Base-by-base conservation (phyloP, 495 filamentous ascomycete species). In the Melanomma pulvis-pyrius region DNA sequence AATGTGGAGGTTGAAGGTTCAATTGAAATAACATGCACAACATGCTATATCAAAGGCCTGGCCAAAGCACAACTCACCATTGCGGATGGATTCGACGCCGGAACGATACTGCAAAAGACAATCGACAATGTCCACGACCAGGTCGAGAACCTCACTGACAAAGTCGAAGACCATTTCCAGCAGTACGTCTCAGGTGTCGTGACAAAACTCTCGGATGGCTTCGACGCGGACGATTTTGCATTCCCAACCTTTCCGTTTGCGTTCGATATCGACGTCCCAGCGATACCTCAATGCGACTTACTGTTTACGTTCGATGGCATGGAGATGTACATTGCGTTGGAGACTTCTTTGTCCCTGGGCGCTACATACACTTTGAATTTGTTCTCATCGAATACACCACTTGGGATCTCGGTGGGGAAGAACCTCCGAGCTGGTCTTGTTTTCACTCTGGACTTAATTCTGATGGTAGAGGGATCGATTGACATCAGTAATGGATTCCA, bases 401-500 rank as follows among this genome's bases (percentile, higher is more conserved):
- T 77, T 6, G 83, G 82, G 0, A 55, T 84, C 36, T 63, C 66
- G 0, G 60, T 80, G 4, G 71, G 36, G 2, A 22, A 75, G 24
- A 77, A 80, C 11, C 51, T 80, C 19, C 68, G 71, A 12, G 59
- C 80, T 0, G 83, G 82, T 0, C 72, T 79, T 12, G 63, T 81
- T 26, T 78, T 82, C 51, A 68, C 75, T 21, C 66, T 83, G 19
- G 81, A 83, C 62, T 63, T 85, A 49, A 79, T 85, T 30, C 69
- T 85, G 12, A 78, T 74, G 47, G 79, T 75, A 6, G 70, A 81
- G 9, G 71, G 75, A 1, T 74, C 79, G 53, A 76, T 84, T 39
- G 78, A 82, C 57, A 81, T 86, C 44, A 78, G 77, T 58, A 80
- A 74, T 55, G 83, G 82, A 0, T 78, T 86, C 44, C 82, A 85